Evolutionary conservation across 257 asterid genomes (phyloP).

Genomic region (Solanum piurae): DNA sequence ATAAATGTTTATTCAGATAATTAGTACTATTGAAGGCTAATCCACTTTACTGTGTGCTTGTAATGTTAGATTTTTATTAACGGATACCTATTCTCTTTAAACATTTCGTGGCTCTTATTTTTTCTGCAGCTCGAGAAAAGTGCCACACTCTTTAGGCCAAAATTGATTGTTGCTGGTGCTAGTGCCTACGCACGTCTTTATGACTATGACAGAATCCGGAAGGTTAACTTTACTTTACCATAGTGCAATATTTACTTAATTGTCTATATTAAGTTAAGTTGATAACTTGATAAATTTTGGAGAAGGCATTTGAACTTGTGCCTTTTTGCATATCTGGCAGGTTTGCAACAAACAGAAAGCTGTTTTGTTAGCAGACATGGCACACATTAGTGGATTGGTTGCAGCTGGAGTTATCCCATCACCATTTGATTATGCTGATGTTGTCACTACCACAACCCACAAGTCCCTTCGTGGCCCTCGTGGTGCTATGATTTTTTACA

Average conservation of each 20-base stretch:
- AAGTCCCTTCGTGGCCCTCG: conserved; percentile 97
- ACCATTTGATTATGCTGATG: conserved; percentile 92
- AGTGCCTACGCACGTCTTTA: conserved; percentile 92
- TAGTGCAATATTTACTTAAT: neutral
- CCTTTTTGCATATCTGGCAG: conserved; percentile 29
- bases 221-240: conserved; percentile 28
- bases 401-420: conserved; percentile 98
- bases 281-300: neutral
- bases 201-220: conserved; percentile 83
- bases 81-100: neutral
- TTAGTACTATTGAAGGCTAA: neutral
- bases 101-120: neutral
- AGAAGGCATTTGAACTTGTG: neutral
- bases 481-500: conserved; percentile 95
- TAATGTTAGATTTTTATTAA: neutral
- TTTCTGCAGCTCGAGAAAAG: conserved; percentile 74
- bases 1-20: neutral
- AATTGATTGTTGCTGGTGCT: conserved; percentile 94
- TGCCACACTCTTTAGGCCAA: conserved; percentile 88
- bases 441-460: conserved; percentile 95
- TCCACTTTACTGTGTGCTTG: neutral
- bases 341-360: conserved; percentile 93
- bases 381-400: conserved; percentile 94
- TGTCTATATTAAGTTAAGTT: neutral
- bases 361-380: conserved; percentile 90